Evolutionary conservation across 441 rosid species (phyloP), one percentile per base, ranked within the genome.

Genomic region (Pelargonium australe): DNA sequence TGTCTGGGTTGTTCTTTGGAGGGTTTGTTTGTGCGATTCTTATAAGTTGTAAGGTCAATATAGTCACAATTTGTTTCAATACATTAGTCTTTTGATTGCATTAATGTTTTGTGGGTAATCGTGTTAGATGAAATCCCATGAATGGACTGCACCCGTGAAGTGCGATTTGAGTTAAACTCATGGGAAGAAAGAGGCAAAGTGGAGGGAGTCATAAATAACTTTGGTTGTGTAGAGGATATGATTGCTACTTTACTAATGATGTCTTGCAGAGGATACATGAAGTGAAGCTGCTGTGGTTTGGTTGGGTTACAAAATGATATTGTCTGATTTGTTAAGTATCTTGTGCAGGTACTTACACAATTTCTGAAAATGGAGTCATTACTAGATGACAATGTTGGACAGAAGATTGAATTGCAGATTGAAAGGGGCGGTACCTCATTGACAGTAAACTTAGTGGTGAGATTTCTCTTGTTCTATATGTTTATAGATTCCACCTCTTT

Each of bases 401-500:
- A 83, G 68, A 74, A 69, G 57, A 77, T 95, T 80, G 88, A 83
- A 76, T 65, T 92, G 72, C 85, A 89, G 79, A 82, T 90, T 74
- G 98, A 95, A 87, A 87, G 98, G 80, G 99, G 99, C 73, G 92
- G 97, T 72, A 68, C 74, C 63, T 81, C 96, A 8, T 75, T 85
- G 81, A 80, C 80, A 20, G 79, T 88, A 69, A 85, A 82, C 73
- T 81, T 95, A 75, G 55, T 77, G 86, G 99, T 95, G 82, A 82
- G 97, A 76, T 75, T 72, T 49, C 20, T 76, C 67, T 69, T 70
- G 45, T 45, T 37, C n/a, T 49, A 1, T 37, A 23, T 8, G 34
- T 10, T 63, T 23, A 41, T 17, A 44, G 25, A n/a, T 7, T 62
- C 40, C 5, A 13, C 2, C n/a, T 63, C 1, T 5, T 63, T 7